Conservation (phyloP, 148 eudicot genomes). For the Mesembryanthemum crystallinum region DNA sequence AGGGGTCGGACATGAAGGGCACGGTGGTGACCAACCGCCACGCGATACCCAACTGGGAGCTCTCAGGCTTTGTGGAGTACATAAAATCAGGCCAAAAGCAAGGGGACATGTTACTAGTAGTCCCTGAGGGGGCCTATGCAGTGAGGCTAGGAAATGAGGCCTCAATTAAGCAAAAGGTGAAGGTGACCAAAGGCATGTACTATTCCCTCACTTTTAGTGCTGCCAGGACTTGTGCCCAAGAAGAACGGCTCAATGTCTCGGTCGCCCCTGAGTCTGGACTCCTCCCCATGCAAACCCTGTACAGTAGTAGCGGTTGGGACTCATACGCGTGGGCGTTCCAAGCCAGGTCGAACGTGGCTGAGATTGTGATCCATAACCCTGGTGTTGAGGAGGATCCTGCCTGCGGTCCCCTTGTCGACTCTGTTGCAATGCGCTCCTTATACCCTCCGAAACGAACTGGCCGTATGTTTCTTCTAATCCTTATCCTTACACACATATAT, state of each 20-base stretch:
- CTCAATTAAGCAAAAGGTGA: constrained; percentile 59
- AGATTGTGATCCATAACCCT: constrained; percentile 72
- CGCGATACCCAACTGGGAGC: constrained; percentile 65
- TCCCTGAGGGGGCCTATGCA: constrained; percentile 80
- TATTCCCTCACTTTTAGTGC: constrained; percentile 83
- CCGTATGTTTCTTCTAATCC: constrained; percentile 37
- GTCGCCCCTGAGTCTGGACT: constrained; percentile 72
- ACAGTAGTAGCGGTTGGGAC: constrained; percentile 93
- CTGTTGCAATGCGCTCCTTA: constrained; percentile 62
- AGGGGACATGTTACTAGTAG: constrained; percentile 90
- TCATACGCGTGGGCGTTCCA: constrained; percentile 84
- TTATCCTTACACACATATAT: no score
- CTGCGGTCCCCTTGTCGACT: constrained; percentile 76
- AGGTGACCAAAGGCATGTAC: constrained; percentile 66
- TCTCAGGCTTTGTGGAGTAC: constrained; percentile 79
- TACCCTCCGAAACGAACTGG: constrained; percentile 64
- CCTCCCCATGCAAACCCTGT: constrained; percentile 80
- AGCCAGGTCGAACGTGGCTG: constrained; percentile 40
- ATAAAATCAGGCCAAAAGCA: constrained; percentile 89
- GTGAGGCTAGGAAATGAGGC: constrained; percentile 92
- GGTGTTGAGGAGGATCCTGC: constrained; percentile 93
- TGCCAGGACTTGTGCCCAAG: constrained; percentile 90
- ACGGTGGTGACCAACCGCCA: constrained; percentile 43
- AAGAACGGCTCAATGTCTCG: constrained; percentile 68
- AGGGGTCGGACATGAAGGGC: constrained; percentile 60